phyloP scores from a whole-genome alignment of 106 monocot species.

The Dactylorhiza incarnata region DNA sequence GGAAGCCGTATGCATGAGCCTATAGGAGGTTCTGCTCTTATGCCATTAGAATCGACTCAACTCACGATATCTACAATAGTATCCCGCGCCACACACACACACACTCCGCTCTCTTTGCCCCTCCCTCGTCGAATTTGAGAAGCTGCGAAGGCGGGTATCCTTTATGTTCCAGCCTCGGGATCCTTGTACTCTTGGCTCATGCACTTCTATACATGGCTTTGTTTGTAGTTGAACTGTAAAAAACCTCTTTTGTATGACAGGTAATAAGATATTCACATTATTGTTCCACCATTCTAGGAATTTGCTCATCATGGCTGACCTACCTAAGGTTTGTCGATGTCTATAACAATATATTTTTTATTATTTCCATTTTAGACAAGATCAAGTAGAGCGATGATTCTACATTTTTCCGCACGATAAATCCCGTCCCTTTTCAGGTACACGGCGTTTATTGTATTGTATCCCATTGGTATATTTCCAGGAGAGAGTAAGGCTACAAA shows the following conservation, averaged over 20 bases:
- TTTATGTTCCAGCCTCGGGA: too few relatives aligned
- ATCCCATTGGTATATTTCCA: conserved; percentile 73
- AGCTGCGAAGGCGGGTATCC: too few relatives aligned
- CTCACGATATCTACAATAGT: too few relatives aligned
- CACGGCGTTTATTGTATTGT: conserved; percentile 80
- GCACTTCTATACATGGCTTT: too few relatives aligned
- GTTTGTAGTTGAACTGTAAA: too few relatives aligned
- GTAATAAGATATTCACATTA: conserved; percentile 87
- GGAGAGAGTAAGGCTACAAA: conserved; percentile 71
- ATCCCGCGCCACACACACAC: too few relatives aligned
- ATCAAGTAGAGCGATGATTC: neutral
- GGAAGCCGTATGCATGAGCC: too few relatives aligned
- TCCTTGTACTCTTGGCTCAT: too few relatives aligned
- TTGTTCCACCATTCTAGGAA: conserved; percentile 36
- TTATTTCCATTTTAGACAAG: neutral
- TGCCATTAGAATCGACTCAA: too few relatives aligned
- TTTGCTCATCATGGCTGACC: conserved; percentile 62
- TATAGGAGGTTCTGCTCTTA: too few relatives aligned
- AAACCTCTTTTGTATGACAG: conserved; percentile 25
- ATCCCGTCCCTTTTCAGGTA: conserved; percentile 40
- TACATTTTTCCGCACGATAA: neutral
- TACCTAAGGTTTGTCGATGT: conserved; percentile 50
- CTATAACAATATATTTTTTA: neutral
- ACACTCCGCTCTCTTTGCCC: too few relatives aligned
- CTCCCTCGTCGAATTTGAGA: too few relatives aligned